Evolutionary conservation across 176 grass and related monocot genomes (phyloP), one percentile per base, ranked within the genome.

Genomic region (Avena atlantica): DNA sequence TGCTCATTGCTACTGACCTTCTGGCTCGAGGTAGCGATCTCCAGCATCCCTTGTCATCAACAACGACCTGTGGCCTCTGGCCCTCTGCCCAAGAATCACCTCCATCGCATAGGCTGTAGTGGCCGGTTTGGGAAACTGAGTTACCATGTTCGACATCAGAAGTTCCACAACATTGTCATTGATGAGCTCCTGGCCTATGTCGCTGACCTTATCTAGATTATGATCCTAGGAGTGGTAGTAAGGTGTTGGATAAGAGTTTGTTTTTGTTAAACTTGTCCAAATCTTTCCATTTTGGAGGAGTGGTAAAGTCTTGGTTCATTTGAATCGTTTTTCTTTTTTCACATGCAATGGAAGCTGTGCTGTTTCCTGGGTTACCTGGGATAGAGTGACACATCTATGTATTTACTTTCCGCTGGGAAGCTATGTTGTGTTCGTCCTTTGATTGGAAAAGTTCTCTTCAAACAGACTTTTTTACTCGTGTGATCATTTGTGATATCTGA

Each of bases 41-140:
- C 57, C 88, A 95, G 88, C 93, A 95, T 79, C 91, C 92, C 20
- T 94, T 90, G 31, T 92, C 64, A 94, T 94, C 69, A 94, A 90
- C 67, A 92, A 92, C 0, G 92, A 94, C 64, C 85, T 94, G 47
- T 90, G 85, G 0, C 92, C 90, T 47, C 93, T 93, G 66, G 85
- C 0, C 92, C 90, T 47, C 93, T 93, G 66, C 89, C 86, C 0
- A 87, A 95, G 84, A 95, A 95, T 68, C 91, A 95, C 31, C 89
- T 93, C 9, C 89, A 93, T 23, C 76, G 87, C n/a, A 93, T 90
- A 0, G 89, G 94, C 9, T 81, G 91, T 19, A 85, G 91, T 89
- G 91, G 89, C 81, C 87, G 94, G 12, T 93, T 93, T 27, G 89
- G 89, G 5, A 50, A 89, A 91, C 91, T 91, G 92, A 81, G 94